Base-by-base conservation (phyloP, 768 basidiomycete species). In the Cyathus striatus region DNA sequence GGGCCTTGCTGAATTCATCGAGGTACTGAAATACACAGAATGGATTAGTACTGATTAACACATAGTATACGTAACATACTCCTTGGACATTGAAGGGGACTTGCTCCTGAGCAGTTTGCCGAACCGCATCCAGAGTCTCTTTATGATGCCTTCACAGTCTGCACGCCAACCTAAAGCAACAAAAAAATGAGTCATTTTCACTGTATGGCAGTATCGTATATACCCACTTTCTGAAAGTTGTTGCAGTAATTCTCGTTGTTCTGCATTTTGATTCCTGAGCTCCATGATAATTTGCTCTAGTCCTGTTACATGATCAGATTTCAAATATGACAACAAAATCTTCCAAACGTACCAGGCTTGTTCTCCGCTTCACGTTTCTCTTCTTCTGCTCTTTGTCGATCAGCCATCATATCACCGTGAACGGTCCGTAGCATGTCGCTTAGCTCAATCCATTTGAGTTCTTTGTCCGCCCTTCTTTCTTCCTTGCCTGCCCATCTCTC, bases 51-150 rank as follows among this genome's bases (percentile, higher is more conserved):
- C 9, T 30, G 6, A 23, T 16, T 12, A 13, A n/a, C 18, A 14
- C 5, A 24, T 38, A 12, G 3, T 2, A 24, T 14, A 23, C 34
- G 40, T n/a, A 32, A 66, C 83, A 40, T 65, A 90, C 89, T 21
- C 78, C 78, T 71, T 88, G 82, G 10, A 92, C 82, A 49, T 92
- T 91, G 70, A 84, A 91, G 12, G 83, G 81, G 13, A 91, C 79
- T 59, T 84, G 86, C 54, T 85, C 79, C 45, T 78, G 67, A 0
- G 89, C 87, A 21, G 85, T 89, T 23, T 78, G 71, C 44, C 75
- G 72, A 33, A 92, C 82, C 33, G 79, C 79, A 2, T 70, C 70
- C 30, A 92, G 64, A 2, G 81, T 81, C 37, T 86, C 84, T 45
- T 74, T 65, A 45, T 88, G 85, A 45, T 83, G 83, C 48, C 70